These are phyloP conservation scores for Irpex sp. DNA, from an alignment of 1,284 basidiomycete species.

Conservation along the genomic window DNA sequence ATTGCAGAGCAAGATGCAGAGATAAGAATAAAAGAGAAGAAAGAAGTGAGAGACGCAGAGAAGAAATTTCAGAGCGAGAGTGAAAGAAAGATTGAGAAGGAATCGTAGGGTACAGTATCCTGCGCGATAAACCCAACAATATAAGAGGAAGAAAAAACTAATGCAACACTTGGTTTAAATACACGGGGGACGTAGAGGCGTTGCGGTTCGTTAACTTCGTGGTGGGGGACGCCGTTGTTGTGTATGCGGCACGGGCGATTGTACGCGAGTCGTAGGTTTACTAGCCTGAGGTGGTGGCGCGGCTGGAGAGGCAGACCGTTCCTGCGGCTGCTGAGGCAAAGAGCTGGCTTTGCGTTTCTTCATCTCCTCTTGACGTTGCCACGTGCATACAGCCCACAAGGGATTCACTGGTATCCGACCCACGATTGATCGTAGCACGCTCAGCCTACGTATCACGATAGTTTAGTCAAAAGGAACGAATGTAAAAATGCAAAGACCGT, in stretches of 20 bases:
- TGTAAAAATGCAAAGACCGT: slow-evolving; percentile 26
- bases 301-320: not conserved
- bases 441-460: slow-evolving; percentile 53
- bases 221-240: not conserved
- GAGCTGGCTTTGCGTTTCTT: slow-evolving; percentile 14
- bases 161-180: not conserved
- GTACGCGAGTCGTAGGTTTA: not conserved
- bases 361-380: slow-evolving; percentile 65
- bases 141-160: not conserved
- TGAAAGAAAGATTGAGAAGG: not conserved
- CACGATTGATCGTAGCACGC: slow-evolving; percentile 75
- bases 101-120: not conserved
- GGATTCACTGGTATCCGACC: slow-evolving; percentile 88
- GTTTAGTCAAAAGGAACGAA: slow-evolving; percentile 6
- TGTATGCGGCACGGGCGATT: not conserved
- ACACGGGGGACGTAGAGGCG: not conserved
- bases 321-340: not conserved
- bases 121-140: not conserved
- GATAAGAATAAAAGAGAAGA: not conserved
- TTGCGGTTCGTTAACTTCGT: not conserved
- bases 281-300: not conserved
- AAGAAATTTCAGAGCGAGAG: not conserved
- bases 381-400: slow-evolving; percentile 86
- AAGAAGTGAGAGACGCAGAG: not conserved
- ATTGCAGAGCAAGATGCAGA: not conserved